Base-by-base conservation (phyloP, 2,329 filamentous ascomycete genomes). In the Ceratocystis papillata region DNA sequence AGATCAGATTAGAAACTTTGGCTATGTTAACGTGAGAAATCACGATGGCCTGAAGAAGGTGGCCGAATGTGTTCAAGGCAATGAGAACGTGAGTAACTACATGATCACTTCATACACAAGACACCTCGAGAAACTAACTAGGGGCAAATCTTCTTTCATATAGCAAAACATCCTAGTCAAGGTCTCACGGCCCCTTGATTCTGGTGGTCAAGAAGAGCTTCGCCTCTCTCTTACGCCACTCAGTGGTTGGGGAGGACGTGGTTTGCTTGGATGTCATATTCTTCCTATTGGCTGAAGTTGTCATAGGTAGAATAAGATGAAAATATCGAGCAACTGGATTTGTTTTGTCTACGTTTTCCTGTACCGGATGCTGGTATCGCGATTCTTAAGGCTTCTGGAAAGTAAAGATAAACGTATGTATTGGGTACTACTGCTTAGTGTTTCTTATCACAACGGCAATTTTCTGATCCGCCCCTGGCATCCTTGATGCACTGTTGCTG, bases 191-290 rank as follows among this genome's bases (percentile, higher is more conserved):
- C 77, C 77, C 69, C 73, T 74, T 60, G 77, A 74, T 46, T 75
- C 74, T 65, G 76, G 73, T 57, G 73, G 72, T 70, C 75, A 74
- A 65, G 78, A 80, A 72, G 82, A 90, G 70, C 75, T 94, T 67
- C 81, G 85, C 67, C 76, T 96, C 71, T 85, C 83, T 69, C 77
- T 99, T 69, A 89, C 80, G 61, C 93, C 93, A 64, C 82, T 84
- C 71, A 83, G 84, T 57, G 81, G 92, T 73, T 99, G 94, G 93
- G 93, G 93, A 70, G 94, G 94, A 37, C 82, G 90, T 75, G 94
- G 93, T 12, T 78, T 95, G 74, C 78, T 99, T 71, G 93, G 93
- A 65, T 99, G 93, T 75, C 92, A 96, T 77, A 83, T 97, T 69
- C 77, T 96, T 70, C 90, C 90, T 30, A 70, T 95, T 66, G 61